Percentiles rank a stretch among this genome's conserved stretches.
Evolutionary conservation across 2,329 filamentous ascomycete genomes (phyloP).

Genomic region (Gaeumannomyces sp.): DNA sequence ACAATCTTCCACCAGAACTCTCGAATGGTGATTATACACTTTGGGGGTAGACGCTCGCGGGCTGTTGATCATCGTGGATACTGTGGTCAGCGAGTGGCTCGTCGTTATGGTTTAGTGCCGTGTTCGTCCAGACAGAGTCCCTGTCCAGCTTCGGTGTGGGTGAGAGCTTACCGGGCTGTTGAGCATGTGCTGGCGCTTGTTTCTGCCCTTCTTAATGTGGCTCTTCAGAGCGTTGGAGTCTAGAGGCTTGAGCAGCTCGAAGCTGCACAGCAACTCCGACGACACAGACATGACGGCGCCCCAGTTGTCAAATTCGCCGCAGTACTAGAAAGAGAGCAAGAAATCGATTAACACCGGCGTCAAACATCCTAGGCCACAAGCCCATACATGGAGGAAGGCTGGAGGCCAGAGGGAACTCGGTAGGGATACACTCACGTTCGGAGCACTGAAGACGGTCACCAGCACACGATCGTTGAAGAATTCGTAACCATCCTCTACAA

Average conservation of each 20-base stretch:
- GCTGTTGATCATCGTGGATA: conserved; percentile 28
- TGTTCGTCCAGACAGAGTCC: not conserved
- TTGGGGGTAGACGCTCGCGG: conserved; percentile 49
- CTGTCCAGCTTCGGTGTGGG: not conserved
- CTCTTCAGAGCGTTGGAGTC: conserved; percentile 95
- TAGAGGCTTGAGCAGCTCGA: conserved; percentile 91
- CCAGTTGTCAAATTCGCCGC: conserved; percentile 98
- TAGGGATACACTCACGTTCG: conserved; percentile 64
- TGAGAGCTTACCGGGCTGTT: conserved; percentile 76
- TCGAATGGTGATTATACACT: conserved; percentile 36
- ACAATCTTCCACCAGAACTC: not conserved
- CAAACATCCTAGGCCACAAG: not conserved
- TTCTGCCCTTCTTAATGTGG: conserved; percentile 97
- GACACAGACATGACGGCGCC: conserved; percentile 98
- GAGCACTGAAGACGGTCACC: conserved; percentile 95
- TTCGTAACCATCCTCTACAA: conserved; percentile 97
- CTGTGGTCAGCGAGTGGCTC: not conserved
- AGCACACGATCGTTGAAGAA: conserved; percentile 95
- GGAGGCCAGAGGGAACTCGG: not conserved
- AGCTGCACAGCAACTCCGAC: conserved; percentile 87
- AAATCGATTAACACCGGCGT: not conserved
- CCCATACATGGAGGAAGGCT: too few relatives aligned
- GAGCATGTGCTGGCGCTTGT: conserved; percentile 88
- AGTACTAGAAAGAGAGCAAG: conserved; percentile 58
- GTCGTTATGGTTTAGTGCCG: not conserved